Evolutionary conservation across 345 rosid genomes (phyloP).

Genomic region (Eucalyptus erythrocorys): DNA sequence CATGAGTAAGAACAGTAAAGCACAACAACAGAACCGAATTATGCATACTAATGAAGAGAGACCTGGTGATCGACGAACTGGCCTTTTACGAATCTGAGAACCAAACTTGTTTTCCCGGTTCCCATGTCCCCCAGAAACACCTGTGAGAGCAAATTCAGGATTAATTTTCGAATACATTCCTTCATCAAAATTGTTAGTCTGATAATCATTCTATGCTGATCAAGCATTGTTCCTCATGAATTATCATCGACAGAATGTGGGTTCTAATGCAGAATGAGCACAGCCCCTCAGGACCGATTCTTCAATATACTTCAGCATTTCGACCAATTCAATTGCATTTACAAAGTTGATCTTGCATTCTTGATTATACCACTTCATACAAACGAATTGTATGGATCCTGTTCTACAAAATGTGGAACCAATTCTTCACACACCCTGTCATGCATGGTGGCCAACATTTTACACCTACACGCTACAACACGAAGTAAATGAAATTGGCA

Average conservation of each 20-base stretch:
- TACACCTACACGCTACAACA: neutral
- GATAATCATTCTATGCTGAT: neutral
- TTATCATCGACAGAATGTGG: neutral
- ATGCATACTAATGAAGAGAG: neutral
- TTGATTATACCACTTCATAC: neutral
- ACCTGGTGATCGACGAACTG: conserved; percentile 9
- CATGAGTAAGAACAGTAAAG: neutral
- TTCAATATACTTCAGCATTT: neutral
- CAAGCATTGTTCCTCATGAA: neutral
- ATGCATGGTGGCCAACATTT: neutral
- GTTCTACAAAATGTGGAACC: neutral
- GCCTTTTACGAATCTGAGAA: conserved; percentile 8
- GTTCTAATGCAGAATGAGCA: neutral
- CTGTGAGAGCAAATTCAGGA: neutral
- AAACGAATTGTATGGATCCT: neutral
- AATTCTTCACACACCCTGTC: neutral
- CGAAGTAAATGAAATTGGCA: neutral
- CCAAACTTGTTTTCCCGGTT: conserved; percentile 11
- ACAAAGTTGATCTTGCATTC: neutral
- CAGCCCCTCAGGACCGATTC: neutral
- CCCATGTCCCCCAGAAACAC: conserved; percentile 16
- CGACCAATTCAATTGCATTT: neutral
- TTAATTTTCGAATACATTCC: neutral
- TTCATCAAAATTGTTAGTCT: neutral
- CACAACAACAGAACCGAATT: neutral